Percentiles rank a stretch among this genome's conserved stretches.
These are phyloP conservation scores for Rhynchospora breviuscula DNA, from an alignment of 176 grass and related monocot genomes.

Conservation along the genomic window DNA sequence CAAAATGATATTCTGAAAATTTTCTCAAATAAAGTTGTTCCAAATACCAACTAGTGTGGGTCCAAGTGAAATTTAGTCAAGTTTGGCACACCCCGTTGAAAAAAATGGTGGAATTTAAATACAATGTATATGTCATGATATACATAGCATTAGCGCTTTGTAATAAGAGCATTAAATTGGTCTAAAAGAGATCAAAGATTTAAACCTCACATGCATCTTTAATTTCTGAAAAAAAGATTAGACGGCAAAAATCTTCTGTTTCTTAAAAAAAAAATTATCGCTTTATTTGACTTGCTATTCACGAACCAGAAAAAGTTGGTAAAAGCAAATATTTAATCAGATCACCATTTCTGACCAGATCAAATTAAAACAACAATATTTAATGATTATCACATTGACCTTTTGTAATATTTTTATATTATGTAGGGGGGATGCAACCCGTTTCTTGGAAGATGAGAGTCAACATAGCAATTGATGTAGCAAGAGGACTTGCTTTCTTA, in stretches of 20 bases:
- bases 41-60: neutral
- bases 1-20: neutral
- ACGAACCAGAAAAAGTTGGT: neutral
- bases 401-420: neutral
- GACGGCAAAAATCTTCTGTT: too few species aligned
- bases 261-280: neutral
- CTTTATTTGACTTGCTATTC: slow-evolving; percentile 18
- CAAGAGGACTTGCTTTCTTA: slow-evolving; percentile 59
- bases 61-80: neutral
- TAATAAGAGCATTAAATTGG: too few species aligned
- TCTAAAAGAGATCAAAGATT: too few species aligned
- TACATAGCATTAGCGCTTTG: too few species aligned
- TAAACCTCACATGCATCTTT: too few species aligned
- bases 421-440: slow-evolving; percentile 43
- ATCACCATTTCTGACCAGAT: slow-evolving; percentile 1
- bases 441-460: slow-evolving; percentile 55
- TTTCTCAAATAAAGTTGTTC: neutral
- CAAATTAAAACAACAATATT: neutral
- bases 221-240: too few species aligned
- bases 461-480: slow-evolving; percentile 57
- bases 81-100: neutral
- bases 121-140: neutral
- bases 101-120: neutral
- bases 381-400: neutral
- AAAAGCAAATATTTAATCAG: neutral